Evolutionary conservation across 129 eudicot species (phyloP).

Genomic region (Ambrosia trifida): DNA sequence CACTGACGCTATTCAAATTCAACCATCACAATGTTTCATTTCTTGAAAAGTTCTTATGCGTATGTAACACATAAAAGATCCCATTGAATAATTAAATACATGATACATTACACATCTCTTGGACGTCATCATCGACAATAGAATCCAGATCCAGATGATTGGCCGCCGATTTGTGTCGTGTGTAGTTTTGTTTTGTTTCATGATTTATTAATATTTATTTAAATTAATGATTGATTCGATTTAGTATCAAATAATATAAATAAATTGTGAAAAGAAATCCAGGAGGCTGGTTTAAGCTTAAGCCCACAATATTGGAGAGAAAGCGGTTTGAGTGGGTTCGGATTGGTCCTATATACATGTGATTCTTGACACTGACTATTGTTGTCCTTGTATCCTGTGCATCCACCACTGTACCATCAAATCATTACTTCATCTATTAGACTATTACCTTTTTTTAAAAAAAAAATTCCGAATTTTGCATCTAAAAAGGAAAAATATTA

Average conservation of each 20-base stretch:
- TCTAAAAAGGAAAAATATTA: neutral
- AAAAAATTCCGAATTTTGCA: neutral
- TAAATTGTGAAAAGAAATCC: constrained; percentile 2
- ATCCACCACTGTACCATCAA: constrained; percentile 27
- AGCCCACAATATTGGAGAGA: constrained; percentile 34
- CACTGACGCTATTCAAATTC: too few relatives aligned
- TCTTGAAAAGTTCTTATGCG: too few relatives aligned
- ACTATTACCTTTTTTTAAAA: too few relatives aligned
- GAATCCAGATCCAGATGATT: neutral
- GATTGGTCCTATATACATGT: constrained; percentile 25
- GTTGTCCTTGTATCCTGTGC: constrained; percentile 29
- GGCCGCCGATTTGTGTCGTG: constrained; percentile 7
- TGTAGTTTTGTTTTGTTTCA: neutral
- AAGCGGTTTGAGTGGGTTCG: constrained; percentile 26
- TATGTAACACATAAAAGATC: too few relatives aligned
- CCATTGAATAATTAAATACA: neutral
- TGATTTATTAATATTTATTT: neutral
- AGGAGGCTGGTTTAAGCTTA: constrained; percentile 28
- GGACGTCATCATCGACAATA: neutral
- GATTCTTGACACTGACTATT: constrained; percentile 10
- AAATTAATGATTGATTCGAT: neutral
- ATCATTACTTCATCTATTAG: constrained; percentile 21
- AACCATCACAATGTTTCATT: too few relatives aligned
- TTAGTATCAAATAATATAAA: neutral
- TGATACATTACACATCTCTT: neutral